Evolutionary conservation across 2,329 filamentous ascomycete genomes (phyloP).

Genomic region (Monosporascus sp.): DNA sequence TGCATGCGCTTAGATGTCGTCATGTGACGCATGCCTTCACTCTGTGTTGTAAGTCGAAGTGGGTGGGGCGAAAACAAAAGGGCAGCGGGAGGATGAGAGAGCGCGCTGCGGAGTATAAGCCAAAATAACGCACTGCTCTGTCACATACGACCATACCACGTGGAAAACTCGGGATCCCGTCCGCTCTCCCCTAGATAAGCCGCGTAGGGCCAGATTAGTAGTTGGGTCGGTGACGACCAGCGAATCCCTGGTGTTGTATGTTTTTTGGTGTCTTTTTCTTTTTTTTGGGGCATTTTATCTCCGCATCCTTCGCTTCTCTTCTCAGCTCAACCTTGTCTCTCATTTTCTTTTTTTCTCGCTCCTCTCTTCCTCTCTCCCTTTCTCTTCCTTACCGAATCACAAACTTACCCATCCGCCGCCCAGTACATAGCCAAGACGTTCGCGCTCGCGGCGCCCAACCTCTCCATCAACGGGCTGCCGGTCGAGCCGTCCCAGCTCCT

Average conservation of each 20-base stretch:
- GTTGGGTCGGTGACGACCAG: slow-evolving; percentile 6
- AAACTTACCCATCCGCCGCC: neutral
- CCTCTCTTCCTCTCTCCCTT: neutral
- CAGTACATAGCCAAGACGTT: slow-evolving; percentile 61
- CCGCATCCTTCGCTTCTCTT: neutral
- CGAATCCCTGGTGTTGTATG: slow-evolving; percentile 30
- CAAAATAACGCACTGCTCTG: neutral
- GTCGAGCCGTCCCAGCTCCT: slow-evolving; percentile 38
- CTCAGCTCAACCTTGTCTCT: neutral
- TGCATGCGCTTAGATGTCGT: too few relatives aligned
- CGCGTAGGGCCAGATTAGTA: slow-evolving; percentile 4
- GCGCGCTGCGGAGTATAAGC: slow-evolving; percentile 11
- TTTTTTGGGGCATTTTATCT: neutral
- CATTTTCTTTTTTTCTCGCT: neutral
- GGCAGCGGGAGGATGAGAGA: too few relatives aligned
- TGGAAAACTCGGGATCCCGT: slow-evolving; percentile 26
- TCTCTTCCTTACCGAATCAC: neutral
- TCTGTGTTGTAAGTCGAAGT: too few relatives aligned
- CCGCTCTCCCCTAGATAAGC: slow-evolving; percentile 29
- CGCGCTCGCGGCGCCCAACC: slow-evolving; percentile 51
- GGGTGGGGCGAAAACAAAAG: too few relatives aligned
- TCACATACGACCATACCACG: slow-evolving; percentile 28
- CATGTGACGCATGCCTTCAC: neutral
- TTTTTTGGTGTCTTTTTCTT: slow-evolving; percentile 16
- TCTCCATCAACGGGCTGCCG: slow-evolving; percentile 58